Percentiles rank a stretch among this genome's conserved stretches.
Conservation (phyloP, 805 yeast species). For the Saccharomycopsis microspora region DNA sequence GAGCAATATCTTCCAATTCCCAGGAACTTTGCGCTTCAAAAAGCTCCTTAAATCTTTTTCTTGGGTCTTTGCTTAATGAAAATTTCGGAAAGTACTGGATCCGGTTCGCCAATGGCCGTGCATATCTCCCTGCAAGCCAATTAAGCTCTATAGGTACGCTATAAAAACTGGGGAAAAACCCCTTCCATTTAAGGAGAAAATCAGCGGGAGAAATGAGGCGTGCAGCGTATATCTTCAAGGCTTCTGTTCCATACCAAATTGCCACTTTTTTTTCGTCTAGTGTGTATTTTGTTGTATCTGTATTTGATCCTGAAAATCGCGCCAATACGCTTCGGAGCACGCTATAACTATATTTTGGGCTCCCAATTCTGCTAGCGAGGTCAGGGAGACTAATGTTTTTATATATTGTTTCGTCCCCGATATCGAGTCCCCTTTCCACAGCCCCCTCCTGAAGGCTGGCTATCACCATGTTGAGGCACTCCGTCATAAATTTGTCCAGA, state of each 20-base stretch:
- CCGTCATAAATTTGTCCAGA: conserved; percentile 12
- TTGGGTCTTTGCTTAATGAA: conserved; percentile 37
- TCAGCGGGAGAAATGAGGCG: conserved; percentile 32
- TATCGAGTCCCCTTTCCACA: conserved; percentile 1
- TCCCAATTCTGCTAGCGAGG: background rate
- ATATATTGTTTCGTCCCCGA: background rate
- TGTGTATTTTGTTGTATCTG: conserved; percentile 26
- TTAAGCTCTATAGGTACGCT: conserved; percentile 46
- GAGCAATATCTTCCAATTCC: conserved; percentile 50
- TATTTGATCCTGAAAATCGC: conserved; percentile 24
- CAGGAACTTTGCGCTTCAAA: conserved; percentile 46
- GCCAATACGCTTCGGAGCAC: conserved; percentile 6
- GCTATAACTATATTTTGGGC: background rate
- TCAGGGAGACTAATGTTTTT: background rate
- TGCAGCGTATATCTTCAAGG: conserved; percentile 30
- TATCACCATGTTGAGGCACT: conserved; percentile 11
- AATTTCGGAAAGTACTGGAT: conserved; percentile 44
- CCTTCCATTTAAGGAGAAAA: conserved; percentile 52
- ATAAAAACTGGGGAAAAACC: conserved; percentile 51
- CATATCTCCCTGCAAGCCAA: conserved; percentile 44
- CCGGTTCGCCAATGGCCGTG: conserved; percentile 31
- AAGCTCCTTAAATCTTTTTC: conserved; percentile 37
- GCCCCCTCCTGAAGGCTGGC: conserved; percentile 13
- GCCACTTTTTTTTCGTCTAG: conserved; percentile 36
- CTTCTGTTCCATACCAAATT: conserved; percentile 51